Percentiles rank a stretch among this genome's conserved stretches.
Conservation (phyloP, 768 basidiomycete species). For the Cyathus striatus region DNA sequence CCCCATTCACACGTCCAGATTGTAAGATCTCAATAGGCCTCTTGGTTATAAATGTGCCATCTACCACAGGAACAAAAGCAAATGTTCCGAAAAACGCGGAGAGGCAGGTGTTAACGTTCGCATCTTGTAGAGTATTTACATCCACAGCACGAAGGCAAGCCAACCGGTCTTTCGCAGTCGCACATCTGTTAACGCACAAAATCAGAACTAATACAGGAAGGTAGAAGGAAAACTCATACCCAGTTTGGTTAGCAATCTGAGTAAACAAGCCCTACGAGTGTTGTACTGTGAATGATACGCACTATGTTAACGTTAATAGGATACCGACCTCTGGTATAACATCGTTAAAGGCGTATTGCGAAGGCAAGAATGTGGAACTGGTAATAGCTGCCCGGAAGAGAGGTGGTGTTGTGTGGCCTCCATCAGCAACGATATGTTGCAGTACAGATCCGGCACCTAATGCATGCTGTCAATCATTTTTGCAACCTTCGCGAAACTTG, state of each 20-base stretch:
- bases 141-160: conserved; percentile 28
- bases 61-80: conserved; percentile 33
- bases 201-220: not conserved
- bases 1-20: conserved; percentile 30
- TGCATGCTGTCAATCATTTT: not conserved
- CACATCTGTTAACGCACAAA: conserved; percentile 17
- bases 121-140: conserved; percentile 15
- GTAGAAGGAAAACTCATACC: not conserved
- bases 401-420: conserved; percentile 37
- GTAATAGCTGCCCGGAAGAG: conserved; percentile 38
- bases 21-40: conserved; percentile 27
- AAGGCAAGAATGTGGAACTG: conserved; percentile 38
- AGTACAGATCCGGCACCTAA: conserved; percentile 43
- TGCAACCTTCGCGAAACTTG: not conserved
- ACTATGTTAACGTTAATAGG: not conserved
- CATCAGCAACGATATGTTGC: conserved; percentile 41
- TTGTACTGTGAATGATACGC: not conserved
- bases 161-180: conserved; percentile 18
- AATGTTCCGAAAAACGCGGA: conserved; percentile 28
- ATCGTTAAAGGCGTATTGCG: conserved; percentile 40
- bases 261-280: not conserved
- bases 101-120: conserved; percentile 17
- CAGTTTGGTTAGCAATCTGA: not conserved
- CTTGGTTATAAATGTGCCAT: conserved; percentile 34
- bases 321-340: conserved; percentile 27